Percentiles rank a stretch among this genome's conserved stretches.
Evolutionary conservation across 306 rosid genomes (phyloP).

Genomic region (Medicago truncatula): DNA sequence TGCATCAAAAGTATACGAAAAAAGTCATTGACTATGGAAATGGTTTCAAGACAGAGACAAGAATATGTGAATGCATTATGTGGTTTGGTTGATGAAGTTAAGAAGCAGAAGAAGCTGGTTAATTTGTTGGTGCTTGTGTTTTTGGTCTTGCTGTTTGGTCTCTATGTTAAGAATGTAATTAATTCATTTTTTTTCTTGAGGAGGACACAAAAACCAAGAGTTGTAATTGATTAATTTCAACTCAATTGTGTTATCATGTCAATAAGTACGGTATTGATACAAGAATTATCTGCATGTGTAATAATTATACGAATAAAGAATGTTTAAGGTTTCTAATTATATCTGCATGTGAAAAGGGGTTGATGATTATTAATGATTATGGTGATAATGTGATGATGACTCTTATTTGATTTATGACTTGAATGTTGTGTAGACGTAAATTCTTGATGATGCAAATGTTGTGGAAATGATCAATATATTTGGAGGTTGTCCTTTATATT

Average conservation of each 20-base stretch:
- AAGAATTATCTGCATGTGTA: conserved; percentile 3
- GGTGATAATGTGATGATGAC: too few relatives aligned
- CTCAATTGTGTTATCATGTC: not conserved
- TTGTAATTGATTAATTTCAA: conserved; percentile 22
- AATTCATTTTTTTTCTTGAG: conserved; percentile 37
- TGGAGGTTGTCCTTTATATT: too few relatives aligned
- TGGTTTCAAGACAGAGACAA: conserved; percentile 10
- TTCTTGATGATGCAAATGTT: too few relatives aligned
- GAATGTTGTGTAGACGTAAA: too few relatives aligned
- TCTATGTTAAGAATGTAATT: conserved; percentile 29
- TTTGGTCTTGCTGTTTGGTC: conserved; percentile 33
- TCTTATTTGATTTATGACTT: too few relatives aligned
- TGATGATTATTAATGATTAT: too few relatives aligned
- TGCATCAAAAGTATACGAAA: not conserved
- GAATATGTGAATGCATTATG: conserved; percentile 38
- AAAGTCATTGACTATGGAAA: not conserved
- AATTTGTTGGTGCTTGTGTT: conserved; percentile 9
- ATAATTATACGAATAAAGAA: not conserved
- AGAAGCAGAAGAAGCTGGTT: conserved; percentile 35
- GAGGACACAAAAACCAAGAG: conserved; percentile 24
- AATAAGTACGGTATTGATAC: not conserved
- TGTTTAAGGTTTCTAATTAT: not conserved
- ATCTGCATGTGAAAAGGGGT: too few relatives aligned
- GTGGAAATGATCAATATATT: too few relatives aligned
- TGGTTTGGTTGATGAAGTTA: conserved; percentile 31